phyloP scores from a whole-genome alignment of 139 green algal species.

The Picochlorum sp. region DNA sequence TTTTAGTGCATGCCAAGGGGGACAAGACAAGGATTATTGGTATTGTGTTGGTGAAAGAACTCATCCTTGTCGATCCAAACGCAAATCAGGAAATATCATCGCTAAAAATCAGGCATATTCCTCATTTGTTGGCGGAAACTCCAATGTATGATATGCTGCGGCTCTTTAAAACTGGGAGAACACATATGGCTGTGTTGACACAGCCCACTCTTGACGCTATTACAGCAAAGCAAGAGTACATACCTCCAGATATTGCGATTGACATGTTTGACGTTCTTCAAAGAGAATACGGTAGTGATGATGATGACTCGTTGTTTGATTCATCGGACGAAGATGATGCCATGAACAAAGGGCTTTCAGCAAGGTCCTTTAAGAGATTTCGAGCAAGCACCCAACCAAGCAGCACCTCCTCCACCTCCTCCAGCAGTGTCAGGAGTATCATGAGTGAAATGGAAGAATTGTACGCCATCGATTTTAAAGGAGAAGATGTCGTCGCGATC shows the following conservation, averaged over 20 bases:
- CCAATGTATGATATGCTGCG: conserved; percentile 84
- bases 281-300: background rate
- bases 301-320: no score
- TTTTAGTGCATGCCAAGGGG: conserved; percentile 61
- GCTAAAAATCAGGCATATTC: conserved; percentile 35
- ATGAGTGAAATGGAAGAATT: background rate
- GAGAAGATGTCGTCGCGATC: conserved; percentile 29
- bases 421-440: background rate
- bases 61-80: conserved; percentile 41
- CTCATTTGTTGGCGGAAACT: conserved; percentile 37
- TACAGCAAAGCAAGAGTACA: background rate
- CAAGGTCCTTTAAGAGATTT: background rate
- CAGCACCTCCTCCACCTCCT: background rate
- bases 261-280: background rate
- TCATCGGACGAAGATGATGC: no score
- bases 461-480: conserved; percentile 5
- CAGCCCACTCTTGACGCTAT: conserved; percentile 20
- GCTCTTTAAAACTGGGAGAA: conserved; percentile 82
- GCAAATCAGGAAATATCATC: conserved; percentile 3
- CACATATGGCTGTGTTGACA: conserved; percentile 81
- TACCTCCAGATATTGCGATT: conserved; percentile 4
- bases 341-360: background rate
- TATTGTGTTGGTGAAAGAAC: conserved; percentile 81
- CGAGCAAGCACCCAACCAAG: no score
- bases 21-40: conserved; percentile 46